Evolutionary conservation across 805 yeast species (phyloP), one percentile per base, ranked within the genome.

Genomic region (Kazachstania africana): DNA sequence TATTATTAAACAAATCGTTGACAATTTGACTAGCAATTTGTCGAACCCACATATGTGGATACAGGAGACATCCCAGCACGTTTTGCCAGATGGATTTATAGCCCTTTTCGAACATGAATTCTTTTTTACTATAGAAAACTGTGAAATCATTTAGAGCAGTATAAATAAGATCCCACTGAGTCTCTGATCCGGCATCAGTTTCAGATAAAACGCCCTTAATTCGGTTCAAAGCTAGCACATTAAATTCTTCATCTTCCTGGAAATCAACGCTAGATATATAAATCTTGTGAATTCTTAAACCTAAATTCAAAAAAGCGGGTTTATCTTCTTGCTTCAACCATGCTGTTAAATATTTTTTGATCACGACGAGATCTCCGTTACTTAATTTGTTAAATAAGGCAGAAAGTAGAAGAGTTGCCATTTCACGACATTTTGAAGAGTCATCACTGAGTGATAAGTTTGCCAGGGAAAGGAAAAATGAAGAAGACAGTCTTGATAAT

Each of bases 31-130:
- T 59, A 1, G 93, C 62, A 4, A 68, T 58, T 36, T 79, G 62
- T 44, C 96, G 71, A 5, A 87, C 79, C 97, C 97, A 87, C 1
- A 91, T 66, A 55, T 87, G 96, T 2, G 96, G 96, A 50, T 72
- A 87, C 31, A 87, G 60, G 33, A 85, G 62, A 18, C 74, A 56
- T 3, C 65, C 67, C 16, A 71, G 61, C 3, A 79, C 55, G 12
- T 55, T 50, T 3, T 51, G 42, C 85, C 88, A 80, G 6, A 68
- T 44, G 0, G 16, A 13, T 28, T 56, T 62, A 43, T 60, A 63
- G 3, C 42, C 45, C 2, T 31, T 24, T 3, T 37, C 33, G 28
- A 61, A 61, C 4, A 46, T 41, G 0, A 38, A 34, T 24, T 60
- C 63, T 21, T 56, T 44, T 16, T 60, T 54, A 29, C 63, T 62